phyloP scores from a whole-genome alignment of 1,139 yeast species.

The Zygoascus meyerae region DNA sequence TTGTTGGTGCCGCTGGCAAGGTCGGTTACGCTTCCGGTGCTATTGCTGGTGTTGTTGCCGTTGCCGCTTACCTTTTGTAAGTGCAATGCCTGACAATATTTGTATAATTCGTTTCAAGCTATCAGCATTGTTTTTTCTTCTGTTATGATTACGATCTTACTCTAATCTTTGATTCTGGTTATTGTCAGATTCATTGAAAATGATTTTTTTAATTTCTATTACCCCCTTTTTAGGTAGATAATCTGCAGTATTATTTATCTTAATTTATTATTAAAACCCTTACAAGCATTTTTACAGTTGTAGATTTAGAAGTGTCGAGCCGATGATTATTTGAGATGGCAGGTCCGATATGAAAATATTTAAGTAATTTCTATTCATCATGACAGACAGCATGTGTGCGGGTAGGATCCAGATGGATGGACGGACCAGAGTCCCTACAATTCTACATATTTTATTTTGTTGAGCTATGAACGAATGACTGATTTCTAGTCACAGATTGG shows the following conservation, averaged over 20 bases:
- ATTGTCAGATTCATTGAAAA: neutral
- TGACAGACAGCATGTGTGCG: too few relatives aligned
- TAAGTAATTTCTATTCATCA: too few relatives aligned
- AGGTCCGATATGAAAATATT: too few relatives aligned
- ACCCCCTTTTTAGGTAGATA: constrained; percentile 8
- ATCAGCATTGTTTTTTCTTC: constrained; percentile 4
- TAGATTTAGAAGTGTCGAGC: too few relatives aligned
- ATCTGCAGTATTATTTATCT: constrained; percentile 10
- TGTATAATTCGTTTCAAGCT: neutral
- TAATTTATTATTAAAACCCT: constrained; percentile 4
- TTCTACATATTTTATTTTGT: too few relatives aligned
- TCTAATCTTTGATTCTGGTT: neutral
- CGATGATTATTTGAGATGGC: too few relatives aligned
- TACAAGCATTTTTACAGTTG: neutral
- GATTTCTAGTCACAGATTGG: too few relatives aligned
- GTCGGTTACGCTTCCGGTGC: constrained; percentile 27
- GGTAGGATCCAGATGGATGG: too few relatives aligned
- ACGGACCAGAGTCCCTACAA: too few relatives aligned
- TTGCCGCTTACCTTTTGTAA: constrained; percentile 37
- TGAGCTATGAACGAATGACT: too few relatives aligned
- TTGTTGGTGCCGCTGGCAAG: constrained; percentile 15
- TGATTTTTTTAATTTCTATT: constrained; percentile 1
- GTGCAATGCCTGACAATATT: constrained; percentile 11
- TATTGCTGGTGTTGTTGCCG: constrained; percentile 36
- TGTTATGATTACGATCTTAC: constrained; percentile 5